Conservation (phyloP, 2,329 filamentous ascomycete genomes). For the Verruconis gallopava region DNA sequence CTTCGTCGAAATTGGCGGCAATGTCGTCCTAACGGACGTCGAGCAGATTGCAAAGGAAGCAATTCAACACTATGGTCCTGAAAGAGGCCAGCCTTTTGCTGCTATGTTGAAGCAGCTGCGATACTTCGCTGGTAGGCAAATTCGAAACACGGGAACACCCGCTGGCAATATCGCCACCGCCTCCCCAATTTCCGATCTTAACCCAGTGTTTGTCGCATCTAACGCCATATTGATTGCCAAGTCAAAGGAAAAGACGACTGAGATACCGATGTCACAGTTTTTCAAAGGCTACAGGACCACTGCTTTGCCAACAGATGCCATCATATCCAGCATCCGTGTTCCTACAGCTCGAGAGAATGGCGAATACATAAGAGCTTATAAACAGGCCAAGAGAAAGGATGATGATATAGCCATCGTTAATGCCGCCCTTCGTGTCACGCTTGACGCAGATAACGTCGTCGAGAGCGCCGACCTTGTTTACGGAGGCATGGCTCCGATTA, state of each 20-base stretch:
- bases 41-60: conserved; percentile 74
- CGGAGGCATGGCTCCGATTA: conserved; percentile 88
- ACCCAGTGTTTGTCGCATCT: conserved; percentile 82
- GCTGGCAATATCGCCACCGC: conserved; percentile 91
- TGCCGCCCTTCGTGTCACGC: conserved; percentile 60
- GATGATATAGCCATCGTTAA: conserved; percentile 98
- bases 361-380: conserved; percentile 82
- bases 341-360: conserved; percentile 61
- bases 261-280: conserved; percentile 86
- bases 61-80: conserved; percentile 60
- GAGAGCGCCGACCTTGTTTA: conserved; percentile 71
- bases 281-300: conserved; percentile 87
- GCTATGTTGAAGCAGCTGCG: conserved; percentile 87
- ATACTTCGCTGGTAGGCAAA: conserved; percentile 90
- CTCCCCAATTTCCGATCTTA: conserved; percentile 91
- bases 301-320: conserved; percentile 64
- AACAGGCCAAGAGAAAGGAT: conserved; percentile 93
- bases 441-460: conserved; percentile 58
- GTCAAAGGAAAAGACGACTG: conserved; percentile 56
- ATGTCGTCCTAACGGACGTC: conserved; percentile 82
- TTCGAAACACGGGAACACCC: conserved; percentile 92
- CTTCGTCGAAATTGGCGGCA: conserved; percentile 82
- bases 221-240: conserved; percentile 73
- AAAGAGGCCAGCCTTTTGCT: conserved; percentile 65
- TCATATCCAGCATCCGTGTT: conserved; percentile 80